Base-by-base conservation (phyloP, 2,329 filamentous ascomycete species). In the Zymoseptoria crescenta region DNA sequence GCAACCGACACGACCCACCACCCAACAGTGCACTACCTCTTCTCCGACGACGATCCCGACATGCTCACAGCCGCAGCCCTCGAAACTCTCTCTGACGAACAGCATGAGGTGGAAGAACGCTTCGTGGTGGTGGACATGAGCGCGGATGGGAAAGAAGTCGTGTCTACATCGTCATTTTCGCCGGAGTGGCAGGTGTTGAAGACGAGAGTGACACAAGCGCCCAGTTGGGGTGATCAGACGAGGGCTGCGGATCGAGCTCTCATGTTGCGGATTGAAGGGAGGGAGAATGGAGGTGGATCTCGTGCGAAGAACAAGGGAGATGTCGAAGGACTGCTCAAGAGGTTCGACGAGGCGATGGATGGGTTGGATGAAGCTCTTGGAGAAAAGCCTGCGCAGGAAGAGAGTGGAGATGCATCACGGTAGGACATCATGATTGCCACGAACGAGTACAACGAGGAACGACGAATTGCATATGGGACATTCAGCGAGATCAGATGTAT, bases 21-120 rank as follows among this genome's bases (percentile, higher is more conserved):
- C 72, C 94, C 93, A 1, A 85, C 84, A 56, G 85, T 96, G 1
- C 91, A 93, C 76, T 97, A 97, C 76, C 83, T 97, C 69, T 97
- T 99, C 77, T 84, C 84, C 67, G 92, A 97, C 74, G 94, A 97
- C 74, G 91, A 96, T 70, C 83, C 86, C 1, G 88, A 92, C 52
- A 78, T 88, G 51, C 79, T 96, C 45, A 88, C 88, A 1, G 81
- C 84, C 45, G 86, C 88, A 1, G 81, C 81, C 4, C 73, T 86
- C 60, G 78, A 79, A 35, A 79, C 80, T 20, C 72, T 86, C 24
- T 52, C 56, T 41, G 4, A 55, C 73, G 74, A 83, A 76, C 59
- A 75, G 78, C 73, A 59, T 10, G 66, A 71, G n/a, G 62, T 16
- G 56, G 71, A 77, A 41, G 82, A 86, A 58, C 79, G 83, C 58